Evolutionary conservation across 2,329 filamentous ascomycete genomes (phyloP).

Genomic region (Teratosphaeria destructans): DNA sequence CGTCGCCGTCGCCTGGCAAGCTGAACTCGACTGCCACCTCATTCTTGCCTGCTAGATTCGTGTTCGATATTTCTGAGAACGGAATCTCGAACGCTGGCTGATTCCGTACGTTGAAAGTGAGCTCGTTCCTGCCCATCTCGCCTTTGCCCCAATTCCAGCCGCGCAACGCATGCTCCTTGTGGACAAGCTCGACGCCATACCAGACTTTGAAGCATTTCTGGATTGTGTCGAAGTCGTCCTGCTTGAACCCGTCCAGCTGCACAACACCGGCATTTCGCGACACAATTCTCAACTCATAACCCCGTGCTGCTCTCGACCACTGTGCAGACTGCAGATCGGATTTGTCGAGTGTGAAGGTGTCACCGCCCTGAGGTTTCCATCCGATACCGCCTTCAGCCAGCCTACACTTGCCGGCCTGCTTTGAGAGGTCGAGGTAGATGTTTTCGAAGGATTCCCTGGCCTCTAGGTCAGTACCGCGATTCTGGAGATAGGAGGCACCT

Average conservation of each 20-base stretch:
- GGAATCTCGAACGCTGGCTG: conserved; percentile 92
- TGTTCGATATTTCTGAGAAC: conserved; percentile 95
- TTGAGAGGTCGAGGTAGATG: conserved; percentile 92
- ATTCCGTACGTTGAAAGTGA: conserved; percentile 95
- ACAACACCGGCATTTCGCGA: conserved; percentile 76
- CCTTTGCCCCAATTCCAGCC: conserved; percentile 99
- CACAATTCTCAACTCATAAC: conserved; percentile 86
- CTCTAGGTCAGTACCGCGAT: not conserved
- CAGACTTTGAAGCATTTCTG: conserved; percentile 93
- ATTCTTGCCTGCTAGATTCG: conserved; percentile 92
- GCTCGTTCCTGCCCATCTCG: conserved; percentile 89
- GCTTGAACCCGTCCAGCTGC: conserved; percentile 88
- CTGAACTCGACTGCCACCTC: conserved; percentile 95
- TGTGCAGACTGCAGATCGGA: conserved; percentile 77
- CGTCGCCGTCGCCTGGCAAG: conserved; percentile 58
- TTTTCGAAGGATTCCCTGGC: conserved; percentile 89
- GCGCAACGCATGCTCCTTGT: conserved; percentile 83
- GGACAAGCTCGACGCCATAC: conserved; percentile 90
- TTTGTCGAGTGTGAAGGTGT: conserved; percentile 87
- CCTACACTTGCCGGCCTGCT: conserved; percentile 82
- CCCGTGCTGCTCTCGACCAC: conserved; percentile 88
- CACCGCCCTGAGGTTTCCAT: conserved; percentile 86
- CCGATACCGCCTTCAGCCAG: conserved; percentile 90
- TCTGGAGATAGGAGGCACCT: not conserved
- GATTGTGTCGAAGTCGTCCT: conserved; percentile 86